Base-by-base conservation (phyloP, 345 rosid species). In the Mercurialis annua region DNA sequence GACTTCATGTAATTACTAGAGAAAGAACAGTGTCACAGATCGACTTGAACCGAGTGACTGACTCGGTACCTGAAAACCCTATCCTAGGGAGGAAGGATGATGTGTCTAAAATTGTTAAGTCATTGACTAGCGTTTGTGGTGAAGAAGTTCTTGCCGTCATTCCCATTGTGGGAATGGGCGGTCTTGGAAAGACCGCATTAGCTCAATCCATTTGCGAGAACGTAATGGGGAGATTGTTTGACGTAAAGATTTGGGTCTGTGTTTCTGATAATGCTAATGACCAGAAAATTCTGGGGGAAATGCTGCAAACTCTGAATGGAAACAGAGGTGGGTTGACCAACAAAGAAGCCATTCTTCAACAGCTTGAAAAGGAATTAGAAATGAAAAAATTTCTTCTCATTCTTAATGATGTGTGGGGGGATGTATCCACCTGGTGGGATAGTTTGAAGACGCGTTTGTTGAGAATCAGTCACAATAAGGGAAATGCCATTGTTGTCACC, bases 321-420 rank as follows among this genome's bases (percentile, higher is more conserved):
- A 4, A 46, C 40, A 7, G 15, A 10, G n/a, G n/a, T n/a, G n/a
- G n/a, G n/a, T 10, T 36, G 4, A 2, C 1, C 16, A 47, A 7
- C 5, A 40, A 11, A 36, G 54, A 64, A 0, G 56, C 4, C 24
- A 12, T 64, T 40, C 24, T 62, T 31, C 8, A 20, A 9, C 15
- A 23, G 15, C 48, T 54, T 62, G 2, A 34, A 42, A 20, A 40
- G 5, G 24, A 12, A 29, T 51, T 47, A 31, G 2, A 8, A 6
- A n/a, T 2, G 3, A 31, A 40, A 31, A 66, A 53, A 10, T 67
- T 20, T 33, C 64, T 73, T 48, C 77, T 73, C 9, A 47, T 67
- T 6, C 66, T 73, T 44, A 72, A 73, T 24, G 77, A 73, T 72
- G 71, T 73, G 58, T 62, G 72, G 72, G 48, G 26, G 24, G 63